A percentile compares a stretch with the other conserved stretches of the same genome.
phyloP scores from a whole-genome alignment of 345 rosid genomes.

The Arabis alpina region DNA sequence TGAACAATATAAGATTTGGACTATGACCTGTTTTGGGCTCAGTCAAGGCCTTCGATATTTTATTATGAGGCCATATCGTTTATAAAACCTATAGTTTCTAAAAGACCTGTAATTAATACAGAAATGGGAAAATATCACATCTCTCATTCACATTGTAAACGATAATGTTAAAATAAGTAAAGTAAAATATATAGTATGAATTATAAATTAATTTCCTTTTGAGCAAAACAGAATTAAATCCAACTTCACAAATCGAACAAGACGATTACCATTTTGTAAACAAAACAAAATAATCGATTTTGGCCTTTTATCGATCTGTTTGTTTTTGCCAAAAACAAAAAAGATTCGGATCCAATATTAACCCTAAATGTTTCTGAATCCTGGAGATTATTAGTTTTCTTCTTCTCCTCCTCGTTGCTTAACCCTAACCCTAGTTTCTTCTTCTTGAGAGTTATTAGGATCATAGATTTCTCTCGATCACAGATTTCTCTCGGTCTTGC shows the following conservation, averaged over 20 bases:
- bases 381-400: slow-evolving; percentile 20
- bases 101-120: too few species aligned
- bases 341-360: background rate
- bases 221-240: slow-evolving; percentile 5
- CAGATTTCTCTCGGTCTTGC: slow-evolving; percentile 28
- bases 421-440: background rate
- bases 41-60: too few species aligned
- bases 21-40: too few species aligned
- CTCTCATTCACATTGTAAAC: too few species aligned
- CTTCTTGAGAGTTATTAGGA: background rate
- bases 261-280: background rate
- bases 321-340: too few species aligned
- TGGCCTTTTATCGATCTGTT: slow-evolving; percentile 23
- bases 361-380: slow-evolving; percentile 9
- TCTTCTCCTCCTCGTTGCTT: slow-evolving; percentile 5
- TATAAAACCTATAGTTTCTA: too few species aligned
- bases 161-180: too few species aligned
- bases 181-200: too few species aligned
- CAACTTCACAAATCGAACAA: too few species aligned
- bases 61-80: too few species aligned
- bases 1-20: too few species aligned
- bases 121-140: too few species aligned
- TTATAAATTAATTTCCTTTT: background rate
- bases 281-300: background rate
- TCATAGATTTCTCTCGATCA: background rate